Evolutionary conservation across 805 yeast species (phyloP).

Genomic region (Candida quercuum): DNA sequence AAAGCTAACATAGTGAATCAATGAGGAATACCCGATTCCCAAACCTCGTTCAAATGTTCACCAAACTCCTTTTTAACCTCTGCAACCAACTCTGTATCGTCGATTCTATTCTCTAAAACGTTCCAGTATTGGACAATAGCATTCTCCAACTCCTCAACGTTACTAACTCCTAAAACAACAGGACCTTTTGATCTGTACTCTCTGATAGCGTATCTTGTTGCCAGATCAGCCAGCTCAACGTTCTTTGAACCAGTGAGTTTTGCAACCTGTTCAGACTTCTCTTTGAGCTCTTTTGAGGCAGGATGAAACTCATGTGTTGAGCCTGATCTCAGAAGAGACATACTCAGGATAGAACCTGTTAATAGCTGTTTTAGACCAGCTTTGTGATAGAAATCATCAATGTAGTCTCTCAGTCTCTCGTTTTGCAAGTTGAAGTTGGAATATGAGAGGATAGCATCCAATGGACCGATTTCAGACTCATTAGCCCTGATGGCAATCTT

Average conservation of each 20-base stretch:
- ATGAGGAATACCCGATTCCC: conserved; percentile 48
- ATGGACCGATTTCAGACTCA: conserved; percentile 43
- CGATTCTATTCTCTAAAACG: conserved; percentile 29
- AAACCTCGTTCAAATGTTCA: conserved; percentile 54
- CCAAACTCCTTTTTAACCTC: conserved; percentile 47
- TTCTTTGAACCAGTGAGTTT: conserved; percentile 32
- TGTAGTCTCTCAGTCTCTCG: conserved; percentile 40
- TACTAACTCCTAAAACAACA: conserved; percentile 77
- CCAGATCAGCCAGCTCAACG: conserved; percentile 74
- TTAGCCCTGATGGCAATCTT: conserved; percentile 39
- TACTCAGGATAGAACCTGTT: conserved; percentile 82
- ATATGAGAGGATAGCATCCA: conserved; percentile 77
- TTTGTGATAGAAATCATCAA: conserved; percentile 42
- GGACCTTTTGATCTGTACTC: conserved; percentile 34
- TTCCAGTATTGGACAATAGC: conserved; percentile 57
- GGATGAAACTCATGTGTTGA: conserved; percentile 79
- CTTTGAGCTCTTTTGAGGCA: conserved; percentile 52
- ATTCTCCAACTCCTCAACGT: conserved; percentile 51
- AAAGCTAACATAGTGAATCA: not conserved
- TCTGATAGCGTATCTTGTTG: conserved; percentile 69
- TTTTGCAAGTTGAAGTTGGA: conserved; percentile 83
- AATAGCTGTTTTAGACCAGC: conserved; percentile 55
- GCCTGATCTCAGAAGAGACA: conserved; percentile 74
- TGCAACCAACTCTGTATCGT: conserved; percentile 28
- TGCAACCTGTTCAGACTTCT: conserved; percentile 33